These are phyloP conservation scores for Fusarium napiforme DNA, from an alignment of 2,329 filamentous ascomycete genomes.

Conservation along the genomic window DNA sequence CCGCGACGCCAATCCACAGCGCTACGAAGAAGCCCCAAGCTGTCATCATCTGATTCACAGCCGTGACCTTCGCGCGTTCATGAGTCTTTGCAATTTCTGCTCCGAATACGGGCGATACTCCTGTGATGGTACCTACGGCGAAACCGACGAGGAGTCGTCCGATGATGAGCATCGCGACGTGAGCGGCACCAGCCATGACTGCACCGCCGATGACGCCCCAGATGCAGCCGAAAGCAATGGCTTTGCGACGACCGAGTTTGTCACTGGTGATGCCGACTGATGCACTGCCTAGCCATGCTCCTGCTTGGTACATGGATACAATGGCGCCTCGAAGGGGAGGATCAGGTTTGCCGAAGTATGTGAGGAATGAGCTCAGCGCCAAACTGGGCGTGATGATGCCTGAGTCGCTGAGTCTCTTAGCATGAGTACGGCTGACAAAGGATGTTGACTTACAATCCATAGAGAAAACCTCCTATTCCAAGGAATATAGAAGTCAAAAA, in stretches of 20 bases:
- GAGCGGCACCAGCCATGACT: constrained; percentile 54
- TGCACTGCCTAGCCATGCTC: constrained; percentile 55
- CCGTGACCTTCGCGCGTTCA: constrained; percentile 54
- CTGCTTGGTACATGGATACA: constrained; percentile 54
- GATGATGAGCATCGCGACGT: constrained; percentile 54
- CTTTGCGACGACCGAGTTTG: constrained; percentile 50
- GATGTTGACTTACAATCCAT: constrained; percentile 49
- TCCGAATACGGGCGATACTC: constrained; percentile 54
- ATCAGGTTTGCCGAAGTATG: constrained; percentile 50
- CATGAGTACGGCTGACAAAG: too few relatives aligned
- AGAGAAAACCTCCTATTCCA: constrained; percentile 55
- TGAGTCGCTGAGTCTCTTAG: constrained; percentile 47
- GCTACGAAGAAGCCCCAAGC: constrained; percentile 56
- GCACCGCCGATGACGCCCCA: constrained; percentile 54
- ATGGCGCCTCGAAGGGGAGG: constrained; percentile 52
- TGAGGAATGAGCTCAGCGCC: constrained; percentile 49
- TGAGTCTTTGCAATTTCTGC: constrained; percentile 56
- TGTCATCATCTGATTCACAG: constrained; percentile 57
- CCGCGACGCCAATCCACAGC: constrained; percentile 53
- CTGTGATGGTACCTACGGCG: constrained; percentile 55
- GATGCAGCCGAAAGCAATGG: constrained; percentile 54
- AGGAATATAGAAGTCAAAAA: constrained; percentile 54
- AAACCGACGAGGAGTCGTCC: constrained; percentile 53
- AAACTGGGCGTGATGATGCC: constrained; percentile 56
- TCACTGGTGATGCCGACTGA: constrained; percentile 54